Evolutionary conservation across 192 early-diverging fungal species (phyloP), one percentile per base, ranked within the genome.

Genomic region (Linnemannia schmuckeri): DNA sequence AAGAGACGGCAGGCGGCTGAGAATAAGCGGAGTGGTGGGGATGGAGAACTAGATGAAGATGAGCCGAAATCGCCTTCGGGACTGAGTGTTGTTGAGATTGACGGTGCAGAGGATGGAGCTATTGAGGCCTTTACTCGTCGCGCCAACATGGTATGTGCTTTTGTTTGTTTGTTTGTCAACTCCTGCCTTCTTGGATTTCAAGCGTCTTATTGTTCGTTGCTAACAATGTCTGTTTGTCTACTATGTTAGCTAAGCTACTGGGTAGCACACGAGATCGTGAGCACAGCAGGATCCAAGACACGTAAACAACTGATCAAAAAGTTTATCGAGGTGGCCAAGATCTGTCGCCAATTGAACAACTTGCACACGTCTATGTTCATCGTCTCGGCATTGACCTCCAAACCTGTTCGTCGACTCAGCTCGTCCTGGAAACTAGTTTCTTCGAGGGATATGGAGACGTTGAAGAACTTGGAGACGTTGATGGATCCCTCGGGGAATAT

Each of bases 331-430:
- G 85, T 92, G n/a, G 93, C 93, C 37, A 89, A 81, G 92, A 82
- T 88, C 71, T 93, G 91, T 73, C 83, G 88, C 42, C 81, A 82
- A 35, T 88, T 87, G 82, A 93, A 93, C 78, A 95, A 96, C 82
- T 93, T 94, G 77, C 93, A 96, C 77, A 94, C 93, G 20, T 52
- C 89, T 10, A 91, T 96, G 88, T 91, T 93, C 30, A 92, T 96
- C 61, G 85, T 93, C 1, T 89, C 90, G 38, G 95, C 92, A 3
- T 82, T 96, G 37, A 88, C 88, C 1, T 93, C 92, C 4, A 81
- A 87, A 12, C 82, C 94, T 1, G 92, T 96, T 1, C 90, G 88
- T 27, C 89, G 92, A 20, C 83, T 95, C 22, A 83, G 89, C 75
- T 81, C 90, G 41, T 90, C 92, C 2, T 95, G 93, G 94, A 92